A percentile compares a stretch with the other conserved stretches of the same genome.
phyloP scores from a whole-genome alignment of 2,329 filamentous ascomycete genomes.

The Xylariaceae sp. region DNA sequence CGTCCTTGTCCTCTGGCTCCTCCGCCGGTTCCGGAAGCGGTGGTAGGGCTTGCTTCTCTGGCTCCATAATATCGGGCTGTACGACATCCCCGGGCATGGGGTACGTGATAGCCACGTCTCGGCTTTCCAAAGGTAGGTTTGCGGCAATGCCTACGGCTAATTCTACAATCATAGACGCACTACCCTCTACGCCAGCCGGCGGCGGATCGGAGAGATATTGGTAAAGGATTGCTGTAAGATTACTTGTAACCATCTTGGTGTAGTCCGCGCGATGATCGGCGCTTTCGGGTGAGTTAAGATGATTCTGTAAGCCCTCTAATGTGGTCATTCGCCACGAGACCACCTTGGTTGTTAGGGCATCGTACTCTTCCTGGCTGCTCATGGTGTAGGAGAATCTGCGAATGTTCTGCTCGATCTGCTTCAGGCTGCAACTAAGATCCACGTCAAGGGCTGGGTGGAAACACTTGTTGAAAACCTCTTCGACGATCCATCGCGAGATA shows the following conservation, averaged over 20 bases:
- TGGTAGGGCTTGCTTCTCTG: slow-evolving; percentile 71
- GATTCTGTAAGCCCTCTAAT: slow-evolving; percentile 78
- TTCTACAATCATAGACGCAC: slow-evolving; percentile 89
- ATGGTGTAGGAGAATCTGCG: slow-evolving; percentile 71
- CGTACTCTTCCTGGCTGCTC: slow-evolving; percentile 80
- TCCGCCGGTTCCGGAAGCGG: slow-evolving; percentile 46
- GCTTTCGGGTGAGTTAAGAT: slow-evolving; percentile 64
- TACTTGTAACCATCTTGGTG: slow-evolving; percentile 66
- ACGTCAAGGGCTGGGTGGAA: slow-evolving; percentile 88
- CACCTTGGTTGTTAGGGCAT: slow-evolving; percentile 82
- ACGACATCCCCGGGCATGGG: slow-evolving; percentile 74
- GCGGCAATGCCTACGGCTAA: slow-evolving; percentile 80
- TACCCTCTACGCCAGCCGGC: slow-evolving; percentile 79
- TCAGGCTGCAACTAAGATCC: slow-evolving; percentile 72
- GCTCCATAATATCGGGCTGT: slow-evolving; percentile 75
- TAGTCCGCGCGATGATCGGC: slow-evolving; percentile 66
- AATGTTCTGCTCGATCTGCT: slow-evolving; percentile 84
- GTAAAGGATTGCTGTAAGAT: slow-evolving; percentile 67
- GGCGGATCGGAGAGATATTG: slow-evolving; percentile 74
- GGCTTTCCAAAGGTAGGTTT: slow-evolving; percentile 85
- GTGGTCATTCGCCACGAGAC: slow-evolving; percentile 93
- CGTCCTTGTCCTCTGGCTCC: slow-evolving; percentile 41
- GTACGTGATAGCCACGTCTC: slow-evolving; percentile 86
- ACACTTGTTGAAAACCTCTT: slow-evolving; percentile 85
- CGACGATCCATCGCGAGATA: slow-evolving; percentile 84